Percentiles rank a stretch among this genome's conserved stretches.
Evolutionary conservation across 768 basidiomycete genomes (phyloP).

Genomic region (Kwoniella dendrophila): DNA sequence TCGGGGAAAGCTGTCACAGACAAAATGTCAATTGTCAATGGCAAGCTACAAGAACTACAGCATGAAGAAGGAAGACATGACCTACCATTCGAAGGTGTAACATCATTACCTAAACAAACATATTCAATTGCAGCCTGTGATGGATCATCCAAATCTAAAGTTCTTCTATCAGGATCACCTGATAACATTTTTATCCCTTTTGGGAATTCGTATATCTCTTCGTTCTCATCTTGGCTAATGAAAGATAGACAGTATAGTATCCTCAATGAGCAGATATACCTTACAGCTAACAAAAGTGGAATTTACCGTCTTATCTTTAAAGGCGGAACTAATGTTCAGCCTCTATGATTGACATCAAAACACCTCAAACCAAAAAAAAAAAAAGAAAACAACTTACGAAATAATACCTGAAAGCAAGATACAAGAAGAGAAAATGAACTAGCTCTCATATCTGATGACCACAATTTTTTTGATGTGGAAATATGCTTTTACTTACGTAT

Average conservation of each 20-base stretch:
- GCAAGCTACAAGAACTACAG: too few relatives aligned
- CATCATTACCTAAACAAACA: slow-evolving; percentile 29
- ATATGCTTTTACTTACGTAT: slow-evolving; percentile 20
- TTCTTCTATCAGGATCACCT: slow-evolving; percentile 30
- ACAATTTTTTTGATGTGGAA: not conserved
- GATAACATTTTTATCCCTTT: slow-evolving; percentile 43
- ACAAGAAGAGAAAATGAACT: not conserved
- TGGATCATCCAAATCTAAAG: slow-evolving; percentile 20
- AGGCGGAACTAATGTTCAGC: not conserved
- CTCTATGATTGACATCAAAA: too few relatives aligned
- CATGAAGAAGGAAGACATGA: not conserved
- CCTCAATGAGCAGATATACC: not conserved
- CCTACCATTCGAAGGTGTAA: slow-evolving; percentile 18
- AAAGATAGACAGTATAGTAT: not conserved
- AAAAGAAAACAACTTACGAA: slow-evolving; percentile 14
- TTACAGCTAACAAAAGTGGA: not conserved
- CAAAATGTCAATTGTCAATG: not conserved
- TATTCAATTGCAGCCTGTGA: slow-evolving; percentile 30
- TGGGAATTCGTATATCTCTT: slow-evolving; percentile 39
- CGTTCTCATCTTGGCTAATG: slow-evolving; percentile 21
- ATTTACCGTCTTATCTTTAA: slow-evolving; percentile 23
- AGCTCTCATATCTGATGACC: not conserved
- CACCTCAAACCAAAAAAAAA: too few relatives aligned
- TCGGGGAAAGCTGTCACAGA: slow-evolving; percentile 5
- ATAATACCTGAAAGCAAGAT: slow-evolving; percentile 10